These are phyloP conservation scores for Beauveria scarabaeidicola DNA, from an alignment of 2,329 filamentous ascomycete genomes.

Conservation along the genomic window DNA sequence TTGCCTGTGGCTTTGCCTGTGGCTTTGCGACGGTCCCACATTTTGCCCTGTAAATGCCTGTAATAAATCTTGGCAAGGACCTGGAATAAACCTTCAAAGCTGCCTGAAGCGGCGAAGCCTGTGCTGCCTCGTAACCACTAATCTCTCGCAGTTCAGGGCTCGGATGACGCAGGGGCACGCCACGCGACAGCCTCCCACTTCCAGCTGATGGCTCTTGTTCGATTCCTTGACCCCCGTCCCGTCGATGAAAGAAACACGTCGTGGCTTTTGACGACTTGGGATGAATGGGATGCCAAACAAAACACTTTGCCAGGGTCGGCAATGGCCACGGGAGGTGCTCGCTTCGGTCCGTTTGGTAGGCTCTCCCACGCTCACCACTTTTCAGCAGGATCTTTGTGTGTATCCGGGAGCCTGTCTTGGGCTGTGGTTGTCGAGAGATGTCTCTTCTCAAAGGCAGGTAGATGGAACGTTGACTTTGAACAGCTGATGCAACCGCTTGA, in stretches of 20 bases:
- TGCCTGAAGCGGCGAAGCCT: too few relatives aligned
- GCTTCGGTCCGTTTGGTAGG: neutral
- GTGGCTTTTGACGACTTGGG: neutral
- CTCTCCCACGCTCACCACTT: neutral
- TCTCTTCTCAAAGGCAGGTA: too few relatives aligned
- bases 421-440: neutral
- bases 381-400: neutral
- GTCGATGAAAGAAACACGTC: neutral
- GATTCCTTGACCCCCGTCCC: neutral
- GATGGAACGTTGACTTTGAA: neutral
- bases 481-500: neutral
- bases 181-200: neutral
- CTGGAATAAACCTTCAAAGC: too few relatives aligned
- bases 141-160: neutral
- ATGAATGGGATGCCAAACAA: neutral
- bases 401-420: neutral
- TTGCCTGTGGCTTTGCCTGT: neutral
- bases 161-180: neutral
- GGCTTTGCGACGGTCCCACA: conserved; percentile 11
- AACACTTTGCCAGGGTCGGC: neutral
- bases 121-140: neutral
- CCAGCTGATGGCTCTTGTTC: neutral
- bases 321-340: neutral
- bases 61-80: neutral
- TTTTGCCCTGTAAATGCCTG: conserved; percentile 12